Base-by-base conservation (phyloP, 164 flowering plant species). In the Aristolochia fimbriata region DNA sequence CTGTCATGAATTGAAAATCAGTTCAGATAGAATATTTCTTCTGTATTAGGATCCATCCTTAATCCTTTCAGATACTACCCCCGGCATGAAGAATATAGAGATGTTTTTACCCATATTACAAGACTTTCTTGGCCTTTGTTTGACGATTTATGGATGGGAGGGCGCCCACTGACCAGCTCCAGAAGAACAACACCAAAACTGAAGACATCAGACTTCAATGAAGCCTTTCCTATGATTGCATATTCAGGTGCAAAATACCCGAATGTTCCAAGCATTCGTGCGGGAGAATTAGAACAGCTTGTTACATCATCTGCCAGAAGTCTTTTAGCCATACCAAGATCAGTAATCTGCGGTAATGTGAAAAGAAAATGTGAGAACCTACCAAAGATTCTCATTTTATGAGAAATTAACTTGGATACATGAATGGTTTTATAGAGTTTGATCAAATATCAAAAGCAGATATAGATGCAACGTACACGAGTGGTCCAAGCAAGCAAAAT, bases 201-300 rank as follows among this genome's bases (percentile, higher is more conserved):
- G 79, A 90, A 93, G 62, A 93, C 96, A 79, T 93, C 99, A 0
- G 99, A 90, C 70, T 83, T 86, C 17, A 83, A 76, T 23, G 96
- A 85, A 43, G 89, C 87, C 80, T 77, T 82, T 59, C 99, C 99
- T 64, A 81, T 73, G 66, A 83, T 88, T 22, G 97, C 96, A 74
- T 85, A 90, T 74, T 93, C 99, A 15, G 99, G 97, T 54, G 99
- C 97, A 80, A 90, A 90, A 76, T 90, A 93, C 55, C 97, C 99
- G 65, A 93, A 93, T 21, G 97, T 93, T 19, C 97, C 97, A 61
- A 86, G 89, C 92, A 93, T 82, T 76, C 95, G 79, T 57, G 84
- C 91, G 43, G 99, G 99, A 71, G 99, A 93, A 74, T 73, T 84
- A 46, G 97, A 73, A 69, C 83, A 74, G 70, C 99, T 93, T 10